phyloP scores from a whole-genome alignment of 2,329 filamentous ascomycete species.

The Epichloe elymi region DNA sequence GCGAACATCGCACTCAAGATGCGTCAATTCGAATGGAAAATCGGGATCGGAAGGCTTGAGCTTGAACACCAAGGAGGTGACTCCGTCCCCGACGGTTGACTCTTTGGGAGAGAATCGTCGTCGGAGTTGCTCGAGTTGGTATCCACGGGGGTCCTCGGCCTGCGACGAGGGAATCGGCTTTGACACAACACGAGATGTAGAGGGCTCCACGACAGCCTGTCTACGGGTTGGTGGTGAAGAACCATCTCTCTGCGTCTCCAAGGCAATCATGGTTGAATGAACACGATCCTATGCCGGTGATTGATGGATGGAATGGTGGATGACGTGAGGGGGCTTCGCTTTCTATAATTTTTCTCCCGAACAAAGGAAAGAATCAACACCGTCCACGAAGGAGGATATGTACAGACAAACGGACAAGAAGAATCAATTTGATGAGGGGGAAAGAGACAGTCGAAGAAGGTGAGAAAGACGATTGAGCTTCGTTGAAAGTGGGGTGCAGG shows the following conservation, averaged over 20 bases:
- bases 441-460: background rate
- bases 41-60: conserved; percentile 68
- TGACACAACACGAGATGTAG: conserved; percentile 38
- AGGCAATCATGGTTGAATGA: conserved; percentile 24
- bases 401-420: background rate
- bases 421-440: background rate
- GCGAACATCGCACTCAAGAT: conserved; percentile 52
- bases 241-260: conserved; percentile 16
- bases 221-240: conserved; percentile 20
- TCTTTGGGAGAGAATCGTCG: conserved; percentile 47
- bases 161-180: conserved; percentile 56
- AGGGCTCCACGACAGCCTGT: conserved; percentile 34
- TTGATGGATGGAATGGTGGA: background rate
- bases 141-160: conserved; percentile 55
- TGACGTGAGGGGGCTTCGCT: background rate
- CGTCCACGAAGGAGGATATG: background rate
- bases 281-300: background rate
- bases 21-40: conserved; percentile 64
- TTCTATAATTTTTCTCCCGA: background rate
- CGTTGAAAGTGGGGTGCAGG: background rate
- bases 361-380: background rate
- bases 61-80: conserved; percentile 48
- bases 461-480: background rate
- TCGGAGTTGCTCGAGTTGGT: conserved; percentile 61
- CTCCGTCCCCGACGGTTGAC: conserved; percentile 29